Conservation (phyloP, 2,329 filamentous ascomycete species). For the Scedosporium minutisporum region DNA sequence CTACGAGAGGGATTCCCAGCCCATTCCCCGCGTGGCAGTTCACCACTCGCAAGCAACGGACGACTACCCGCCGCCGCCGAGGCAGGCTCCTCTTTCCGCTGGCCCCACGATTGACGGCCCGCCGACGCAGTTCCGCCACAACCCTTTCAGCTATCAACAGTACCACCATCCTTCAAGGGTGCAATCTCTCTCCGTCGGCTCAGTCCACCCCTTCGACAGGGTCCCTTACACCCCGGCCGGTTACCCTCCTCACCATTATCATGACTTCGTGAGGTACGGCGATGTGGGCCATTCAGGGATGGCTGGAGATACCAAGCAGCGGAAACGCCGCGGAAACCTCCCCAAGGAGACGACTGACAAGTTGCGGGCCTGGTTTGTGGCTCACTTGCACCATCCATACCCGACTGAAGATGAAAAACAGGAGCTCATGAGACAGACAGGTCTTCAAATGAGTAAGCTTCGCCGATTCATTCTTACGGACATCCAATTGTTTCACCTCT, state of each 20-base stretch:
- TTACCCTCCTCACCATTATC: constrained; percentile 32
- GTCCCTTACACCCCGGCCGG: constrained; percentile 33
- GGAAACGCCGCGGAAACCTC: constrained; percentile 69
- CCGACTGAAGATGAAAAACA: constrained; percentile 84
- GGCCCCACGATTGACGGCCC: constrained; percentile 21
- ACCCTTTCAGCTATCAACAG: constrained; percentile 22
- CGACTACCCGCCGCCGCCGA: constrained; percentile 22
- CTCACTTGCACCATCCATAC: constrained; percentile 73
- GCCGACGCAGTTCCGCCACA: constrained; percentile 21
- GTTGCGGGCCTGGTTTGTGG: constrained; percentile 68
- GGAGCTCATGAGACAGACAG: constrained; percentile 65
- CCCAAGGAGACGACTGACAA: constrained; percentile 85
- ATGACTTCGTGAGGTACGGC: constrained; percentile 32
- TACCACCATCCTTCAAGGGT: constrained; percentile 34
- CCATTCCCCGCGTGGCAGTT: constrained; percentile 21
- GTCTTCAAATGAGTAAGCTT: constrained; percentile 65
- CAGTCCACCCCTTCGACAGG: constrained; percentile 16
- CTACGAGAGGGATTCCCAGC: constrained; percentile 24
- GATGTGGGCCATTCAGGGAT: constrained; percentile 27
- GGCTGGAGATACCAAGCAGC: constrained; percentile 37
- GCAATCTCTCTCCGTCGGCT: constrained; percentile 36
- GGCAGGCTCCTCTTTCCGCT: constrained; percentile 10
- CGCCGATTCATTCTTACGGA: background rate
- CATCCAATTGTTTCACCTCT: background rate
- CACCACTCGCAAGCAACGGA: constrained; percentile 19